Conservation (phyloP, 345 rosid species). For the Salix dunnii region DNA sequence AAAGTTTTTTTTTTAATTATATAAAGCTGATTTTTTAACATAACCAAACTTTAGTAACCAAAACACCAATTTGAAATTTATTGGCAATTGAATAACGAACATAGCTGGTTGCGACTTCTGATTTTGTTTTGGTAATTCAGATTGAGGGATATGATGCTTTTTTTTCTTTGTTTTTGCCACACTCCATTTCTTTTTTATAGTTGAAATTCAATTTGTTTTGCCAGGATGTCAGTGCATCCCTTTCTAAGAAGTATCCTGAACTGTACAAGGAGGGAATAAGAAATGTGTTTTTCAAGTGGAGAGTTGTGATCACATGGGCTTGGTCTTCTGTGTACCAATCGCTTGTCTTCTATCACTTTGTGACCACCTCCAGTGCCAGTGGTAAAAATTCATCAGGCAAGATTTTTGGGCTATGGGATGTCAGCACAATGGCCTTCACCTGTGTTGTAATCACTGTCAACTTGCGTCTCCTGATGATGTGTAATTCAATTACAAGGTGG, state of each 20-base stretch:
- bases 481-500: conserved; percentile 90
- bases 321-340: conserved; percentile 86
- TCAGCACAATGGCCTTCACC: conserved; percentile 96
- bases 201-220: conserved; percentile 4
- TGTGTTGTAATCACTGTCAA: conserved; percentile 91
- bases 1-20: neutral
- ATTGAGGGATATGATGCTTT: neutral
- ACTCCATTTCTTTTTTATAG: neutral
- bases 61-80: neutral
- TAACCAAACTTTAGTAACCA: neutral
- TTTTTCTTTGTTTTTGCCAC: neutral
- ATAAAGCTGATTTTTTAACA: neutral
- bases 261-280: conserved; percentile 88
- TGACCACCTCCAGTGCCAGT: conserved; percentile 49
- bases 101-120: neutral
- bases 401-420: conserved; percentile 94
- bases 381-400: conserved; percentile 71
- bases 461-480: conserved; percentile 89
- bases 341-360: conserved; percentile 68
- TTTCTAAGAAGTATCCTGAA: conserved; percentile 94
- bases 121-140: neutral
- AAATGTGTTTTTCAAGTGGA: conserved; percentile 84
- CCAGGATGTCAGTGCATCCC: conserved; percentile 93
- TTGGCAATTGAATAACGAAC: neutral
- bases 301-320: conserved; percentile 87